A percentile compares a stretch with the other conserved stretches of the same genome.
phyloP scores from a whole-genome alignment of 148 eudicot species.

The Rhododendron williamsianum region DNA sequence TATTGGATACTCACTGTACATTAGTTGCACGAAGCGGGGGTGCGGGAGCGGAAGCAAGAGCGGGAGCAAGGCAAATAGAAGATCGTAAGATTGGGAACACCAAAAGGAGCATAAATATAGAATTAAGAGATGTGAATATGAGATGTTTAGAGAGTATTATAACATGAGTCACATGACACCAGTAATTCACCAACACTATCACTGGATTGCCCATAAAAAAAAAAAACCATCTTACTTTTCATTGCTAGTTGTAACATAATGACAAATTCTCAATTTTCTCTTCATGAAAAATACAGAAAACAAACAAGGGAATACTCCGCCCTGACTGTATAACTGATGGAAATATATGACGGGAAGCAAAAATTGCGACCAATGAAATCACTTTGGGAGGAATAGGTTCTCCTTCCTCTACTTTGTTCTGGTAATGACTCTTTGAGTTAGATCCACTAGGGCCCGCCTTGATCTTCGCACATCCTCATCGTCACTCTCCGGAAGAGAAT shows the following conservation, averaged over 20 bases:
- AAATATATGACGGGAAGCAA: not conserved
- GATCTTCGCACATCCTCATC: conserved; percentile 72
- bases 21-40: not conserved
- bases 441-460: conserved; percentile 77
- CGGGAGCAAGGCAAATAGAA: too few species aligned
- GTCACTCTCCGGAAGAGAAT: conserved; percentile 64
- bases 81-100: too few species aligned
- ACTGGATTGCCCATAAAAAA: not conserved
- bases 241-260: not conserved
- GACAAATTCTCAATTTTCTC: not conserved
- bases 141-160: not conserved
- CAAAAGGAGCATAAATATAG: not conserved
- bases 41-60: not conserved
- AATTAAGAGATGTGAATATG: not conserved
- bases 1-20: not conserved
- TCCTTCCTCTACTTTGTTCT: conserved; percentile 51
- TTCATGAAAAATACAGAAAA: not conserved
- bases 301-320: not conserved
- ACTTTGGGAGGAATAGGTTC: not conserved
- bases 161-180: not conserved
- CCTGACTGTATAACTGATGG: not conserved
- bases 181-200: not conserved
- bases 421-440: conserved; percentile 67
- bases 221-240: not conserved
- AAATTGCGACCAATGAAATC: not conserved